These are phyloP conservation scores for Nannochloropsis salina DNA, from an alignment of 108 stramenopile genomes.

Conservation along the genomic window DNA sequence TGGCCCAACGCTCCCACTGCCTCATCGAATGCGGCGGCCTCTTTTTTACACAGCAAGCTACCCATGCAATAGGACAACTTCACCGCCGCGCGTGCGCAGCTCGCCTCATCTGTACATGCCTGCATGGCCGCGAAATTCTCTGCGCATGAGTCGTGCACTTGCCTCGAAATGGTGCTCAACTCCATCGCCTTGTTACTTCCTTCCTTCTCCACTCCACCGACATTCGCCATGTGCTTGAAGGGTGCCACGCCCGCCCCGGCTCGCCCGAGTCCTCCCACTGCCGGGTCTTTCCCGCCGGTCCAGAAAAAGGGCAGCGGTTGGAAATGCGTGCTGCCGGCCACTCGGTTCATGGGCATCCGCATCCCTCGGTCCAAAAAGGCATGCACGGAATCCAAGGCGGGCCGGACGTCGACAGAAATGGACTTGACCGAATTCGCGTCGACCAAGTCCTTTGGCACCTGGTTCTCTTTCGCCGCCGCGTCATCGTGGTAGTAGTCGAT, in stretches of 20 bases:
- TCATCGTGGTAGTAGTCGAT: slow-evolving; percentile 99
- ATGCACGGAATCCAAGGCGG: slow-evolving; percentile 72
- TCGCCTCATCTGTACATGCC: not conserved
- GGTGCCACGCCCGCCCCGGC: not conserved
- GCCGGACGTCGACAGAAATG: slow-evolving; percentile 89
- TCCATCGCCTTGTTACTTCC: not conserved
- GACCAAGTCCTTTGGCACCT: slow-evolving; percentile 59
- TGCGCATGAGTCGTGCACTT: slow-evolving; percentile 12
- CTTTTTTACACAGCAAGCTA: not conserved
- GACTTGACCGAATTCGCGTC: slow-evolving; percentile 63
- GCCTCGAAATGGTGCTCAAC: not conserved
- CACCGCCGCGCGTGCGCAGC: slow-evolving; percentile 1
- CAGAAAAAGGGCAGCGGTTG: slow-evolving; percentile 28
- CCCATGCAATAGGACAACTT: slow-evolving; percentile 19
- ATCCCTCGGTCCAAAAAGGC: slow-evolving; percentile 64
- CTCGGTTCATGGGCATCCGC: slow-evolving; percentile 62
- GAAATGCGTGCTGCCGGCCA: slow-evolving; percentile 24
- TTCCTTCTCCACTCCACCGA: not conserved
- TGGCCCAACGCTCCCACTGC: not conserved
- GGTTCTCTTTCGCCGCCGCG: slow-evolving; percentile 37
- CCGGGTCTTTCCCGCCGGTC: slow-evolving; percentile 18
- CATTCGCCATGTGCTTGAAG: not conserved
- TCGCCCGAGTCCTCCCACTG: not conserved
- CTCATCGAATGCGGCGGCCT: slow-evolving; percentile 15
- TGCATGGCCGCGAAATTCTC: not conserved